Evolutionary conservation across 2,329 filamentous ascomycete genomes (phyloP).

Genomic region (Penicillium vulpinum): DNA sequence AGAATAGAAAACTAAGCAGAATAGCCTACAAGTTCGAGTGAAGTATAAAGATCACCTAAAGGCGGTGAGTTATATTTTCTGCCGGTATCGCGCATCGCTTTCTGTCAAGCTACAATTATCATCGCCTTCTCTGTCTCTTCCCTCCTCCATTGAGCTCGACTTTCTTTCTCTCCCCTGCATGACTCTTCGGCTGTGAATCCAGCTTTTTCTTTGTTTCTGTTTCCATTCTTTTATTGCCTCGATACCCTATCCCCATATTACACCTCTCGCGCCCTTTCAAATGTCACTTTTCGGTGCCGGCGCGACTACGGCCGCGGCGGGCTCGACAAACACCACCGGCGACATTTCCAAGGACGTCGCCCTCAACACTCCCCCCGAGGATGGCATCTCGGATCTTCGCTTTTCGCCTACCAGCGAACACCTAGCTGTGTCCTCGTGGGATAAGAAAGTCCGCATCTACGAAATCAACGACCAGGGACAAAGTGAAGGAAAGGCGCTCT

Average conservation of each 20-base stretch:
- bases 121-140: constrained; percentile 1
- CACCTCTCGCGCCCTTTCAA: constrained; percentile 22
- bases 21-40: background rate
- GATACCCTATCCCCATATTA: background rate
- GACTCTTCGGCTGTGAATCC: background rate
- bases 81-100: constrained; percentile 10
- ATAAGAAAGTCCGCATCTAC: constrained; percentile 97
- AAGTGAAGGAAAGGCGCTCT: constrained; percentile 80
- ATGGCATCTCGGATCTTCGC: constrained; percentile 82
- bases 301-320: constrained; percentile 52
- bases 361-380: constrained; percentile 74
- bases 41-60: background rate
- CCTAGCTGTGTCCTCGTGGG: constrained; percentile 90
- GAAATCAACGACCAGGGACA: constrained; percentile 77
- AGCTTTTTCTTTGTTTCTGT: background rate
- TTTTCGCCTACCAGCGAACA: constrained; percentile 80
- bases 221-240: background rate
- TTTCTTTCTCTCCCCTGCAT: constrained; percentile 1
- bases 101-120: constrained; percentile 10
- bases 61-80: constrained; percentile 10
- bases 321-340: constrained; percentile 71
- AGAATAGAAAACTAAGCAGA: background rate
- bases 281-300: constrained; percentile 56
- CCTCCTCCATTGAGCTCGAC: constrained; percentile 3
- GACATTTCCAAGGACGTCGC: constrained; percentile 88